Conservation (phyloP, 2,329 filamentous ascomycete genomes). For the Penicillium sp. region DNA sequence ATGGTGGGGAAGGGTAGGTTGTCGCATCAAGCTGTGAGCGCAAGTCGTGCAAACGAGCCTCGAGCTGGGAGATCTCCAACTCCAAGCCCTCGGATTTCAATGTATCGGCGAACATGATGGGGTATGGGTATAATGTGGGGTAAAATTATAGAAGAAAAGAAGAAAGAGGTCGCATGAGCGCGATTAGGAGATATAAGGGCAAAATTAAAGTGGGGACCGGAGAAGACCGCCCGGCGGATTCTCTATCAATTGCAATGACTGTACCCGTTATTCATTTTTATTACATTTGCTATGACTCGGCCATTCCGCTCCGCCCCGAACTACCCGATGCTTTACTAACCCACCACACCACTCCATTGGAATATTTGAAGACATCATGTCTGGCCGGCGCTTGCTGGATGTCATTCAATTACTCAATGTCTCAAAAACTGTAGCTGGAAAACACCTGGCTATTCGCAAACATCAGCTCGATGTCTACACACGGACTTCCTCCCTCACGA, state of each 20-base stretch:
- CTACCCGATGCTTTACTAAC: conserved; percentile 9
- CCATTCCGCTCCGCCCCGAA: conserved; percentile 6
- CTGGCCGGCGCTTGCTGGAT: conserved; percentile 67
- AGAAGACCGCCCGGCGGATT: conserved; percentile 20
- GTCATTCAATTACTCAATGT: conserved; percentile 69
- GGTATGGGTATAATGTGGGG: background rate
- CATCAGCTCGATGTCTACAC: conserved; percentile 64
- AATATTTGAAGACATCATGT: conserved; percentile 40
- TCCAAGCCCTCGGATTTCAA: conserved; percentile 24
- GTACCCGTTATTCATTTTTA: conserved; percentile 8
- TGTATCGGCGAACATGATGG: conserved; percentile 11
- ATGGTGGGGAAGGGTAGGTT: conserved; percentile 17
- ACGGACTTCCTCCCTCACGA: conserved; percentile 64
- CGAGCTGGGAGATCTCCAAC: conserved; percentile 48
- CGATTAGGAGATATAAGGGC: background rate
- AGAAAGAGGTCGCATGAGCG: conserved; percentile 6
- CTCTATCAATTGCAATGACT: conserved; percentile 17
- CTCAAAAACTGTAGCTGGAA: conserved; percentile 66
- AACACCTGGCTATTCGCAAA: conserved; percentile 60
- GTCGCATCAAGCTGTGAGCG: conserved; percentile 41
- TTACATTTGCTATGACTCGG: conserved; percentile 18
- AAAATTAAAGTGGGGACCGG: conserved; percentile 12
- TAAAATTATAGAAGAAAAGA: background rate
- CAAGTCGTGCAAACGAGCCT: conserved; percentile 48
- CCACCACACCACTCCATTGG: background rate